Conservation (phyloP, 192 early-diverging fungal species). For the Linnemannia zychae region DNA sequence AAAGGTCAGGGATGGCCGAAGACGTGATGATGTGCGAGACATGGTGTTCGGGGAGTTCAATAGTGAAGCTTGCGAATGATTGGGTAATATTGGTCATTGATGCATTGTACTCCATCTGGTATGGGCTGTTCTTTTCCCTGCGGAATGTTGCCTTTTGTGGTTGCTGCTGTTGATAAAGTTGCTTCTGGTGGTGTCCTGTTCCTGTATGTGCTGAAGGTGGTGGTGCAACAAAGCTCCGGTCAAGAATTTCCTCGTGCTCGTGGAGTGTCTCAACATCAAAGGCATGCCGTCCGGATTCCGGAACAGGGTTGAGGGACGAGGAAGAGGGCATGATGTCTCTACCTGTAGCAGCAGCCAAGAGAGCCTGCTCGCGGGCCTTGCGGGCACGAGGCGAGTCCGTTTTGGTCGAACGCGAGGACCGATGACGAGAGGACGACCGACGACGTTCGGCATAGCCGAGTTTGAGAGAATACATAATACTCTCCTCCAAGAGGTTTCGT, state of each 20-base stretch:
- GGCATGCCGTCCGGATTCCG: background rate
- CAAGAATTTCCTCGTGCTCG: slow-evolving; percentile 31
- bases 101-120: slow-evolving; percentile 32
- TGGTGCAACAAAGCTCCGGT: slow-evolving; percentile 10
- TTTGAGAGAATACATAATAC: slow-evolving; percentile 50
- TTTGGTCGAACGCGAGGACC: slow-evolving; percentile 18
- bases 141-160: slow-evolving; percentile 12
- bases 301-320: background rate
- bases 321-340: slow-evolving; percentile 5
- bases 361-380: slow-evolving; percentile 36
- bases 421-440: slow-evolving; percentile 28
- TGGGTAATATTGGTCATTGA: slow-evolving; percentile 52
- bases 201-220: background rate
- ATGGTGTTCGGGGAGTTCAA: slow-evolving; percentile 44
- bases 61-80: slow-evolving; percentile 37
- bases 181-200: background rate
- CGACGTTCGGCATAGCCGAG: slow-evolving; percentile 46
- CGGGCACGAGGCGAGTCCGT: slow-evolving; percentile 21
- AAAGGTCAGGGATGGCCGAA: slow-evolving; percentile 34
- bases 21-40: slow-evolving; percentile 29
- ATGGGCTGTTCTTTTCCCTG: slow-evolving; percentile 31
- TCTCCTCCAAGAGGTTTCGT: slow-evolving; percentile 44
- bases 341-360: slow-evolving; percentile 28
- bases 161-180: background rate
- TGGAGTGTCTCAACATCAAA: background rate